Evolutionary conservation across 2,329 filamentous ascomycete species (phyloP).

Genomic region (Achaetomium macrosporum): DNA sequence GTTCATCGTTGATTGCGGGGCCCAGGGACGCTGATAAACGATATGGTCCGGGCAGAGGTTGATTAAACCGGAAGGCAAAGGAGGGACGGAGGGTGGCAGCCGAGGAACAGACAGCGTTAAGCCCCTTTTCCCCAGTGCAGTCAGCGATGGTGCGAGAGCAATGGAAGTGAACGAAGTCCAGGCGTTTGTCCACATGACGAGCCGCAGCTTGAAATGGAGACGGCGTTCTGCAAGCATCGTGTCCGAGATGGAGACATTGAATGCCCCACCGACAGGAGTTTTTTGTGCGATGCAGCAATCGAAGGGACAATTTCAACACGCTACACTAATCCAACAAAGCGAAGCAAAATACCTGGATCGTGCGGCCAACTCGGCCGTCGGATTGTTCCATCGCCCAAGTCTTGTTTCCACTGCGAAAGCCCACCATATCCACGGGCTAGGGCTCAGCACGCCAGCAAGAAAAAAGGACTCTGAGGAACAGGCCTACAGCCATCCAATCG

Average conservation of each 20-base stretch:
- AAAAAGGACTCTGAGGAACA: conserved; percentile 7
- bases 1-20: conserved; percentile 26
- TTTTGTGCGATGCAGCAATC: conserved; percentile 17
- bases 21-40: conserved; percentile 23
- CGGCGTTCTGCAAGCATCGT: conserved; percentile 16
- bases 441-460: conserved; percentile 7
- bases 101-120: conserved; percentile 2
- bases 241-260: conserved; percentile 5
- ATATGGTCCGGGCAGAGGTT: conserved; percentile 6
- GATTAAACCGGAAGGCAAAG: conserved; percentile 3
- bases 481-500: conserved; percentile 10
- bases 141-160: conserved; percentile 7
- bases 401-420: conserved; percentile 12
- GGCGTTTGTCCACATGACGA: conserved; percentile 20
- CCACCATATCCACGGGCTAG: conserved; percentile 14
- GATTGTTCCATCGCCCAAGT: conserved; percentile 10
- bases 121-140: neutral
- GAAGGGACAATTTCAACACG: conserved; percentile 1
- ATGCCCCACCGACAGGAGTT: conserved; percentile 11
- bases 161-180: neutral
- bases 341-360: conserved; percentile 1
- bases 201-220: conserved; percentile 18
- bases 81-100: conserved; percentile 2
- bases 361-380: conserved; percentile 6
- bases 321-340: neutral